These are phyloP conservation scores for Tetrapisispora fleetii DNA, from an alignment of 805 yeast species.

Conservation along the genomic window DNA sequence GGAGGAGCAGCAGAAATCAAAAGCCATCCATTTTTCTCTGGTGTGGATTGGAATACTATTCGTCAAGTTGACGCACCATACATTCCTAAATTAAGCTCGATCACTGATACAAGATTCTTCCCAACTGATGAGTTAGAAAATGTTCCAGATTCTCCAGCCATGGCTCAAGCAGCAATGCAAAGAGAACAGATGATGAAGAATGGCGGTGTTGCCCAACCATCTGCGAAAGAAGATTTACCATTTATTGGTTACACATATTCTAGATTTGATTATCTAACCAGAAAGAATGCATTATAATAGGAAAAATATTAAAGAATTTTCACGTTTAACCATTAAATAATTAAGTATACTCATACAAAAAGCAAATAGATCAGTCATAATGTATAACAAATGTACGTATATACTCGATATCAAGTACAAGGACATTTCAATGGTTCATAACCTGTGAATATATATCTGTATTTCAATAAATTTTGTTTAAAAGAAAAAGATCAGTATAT, in stretches of 20 bases:
- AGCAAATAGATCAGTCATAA: neutral
- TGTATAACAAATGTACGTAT: neutral
- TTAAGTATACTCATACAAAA: neutral
- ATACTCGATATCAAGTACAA: too few species aligned
- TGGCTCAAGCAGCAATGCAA: slow-evolving; percentile 56
- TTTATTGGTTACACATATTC: slow-evolving; percentile 96
- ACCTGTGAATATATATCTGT: too few species aligned
- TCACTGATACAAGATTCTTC: slow-evolving; percentile 95
- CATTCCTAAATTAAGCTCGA: slow-evolving; percentile 80
- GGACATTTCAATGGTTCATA: too few species aligned
- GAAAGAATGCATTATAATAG: slow-evolving; percentile 40
- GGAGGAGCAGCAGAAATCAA: slow-evolving; percentile 92
- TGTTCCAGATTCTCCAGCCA: slow-evolving; percentile 82
- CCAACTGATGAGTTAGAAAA: slow-evolving; percentile 95
- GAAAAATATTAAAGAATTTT: neutral
- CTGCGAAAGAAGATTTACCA: slow-evolving; percentile 72
- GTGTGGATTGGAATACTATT: slow-evolving; percentile 91
- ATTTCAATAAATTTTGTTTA: too few species aligned
- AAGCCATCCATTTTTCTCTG: slow-evolving; percentile 84
- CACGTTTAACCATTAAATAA: neutral
- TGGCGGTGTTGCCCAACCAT: slow-evolving; percentile 30
- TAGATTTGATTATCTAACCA: slow-evolving; percentile 83
- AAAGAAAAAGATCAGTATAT: too few species aligned
- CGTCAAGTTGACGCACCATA: slow-evolving; percentile 87
- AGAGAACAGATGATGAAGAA: slow-evolving; percentile 42